Evolutionary conservation across 768 basidiomycete genomes (phyloP).

Genomic region (Butyriboletus loyo): DNA sequence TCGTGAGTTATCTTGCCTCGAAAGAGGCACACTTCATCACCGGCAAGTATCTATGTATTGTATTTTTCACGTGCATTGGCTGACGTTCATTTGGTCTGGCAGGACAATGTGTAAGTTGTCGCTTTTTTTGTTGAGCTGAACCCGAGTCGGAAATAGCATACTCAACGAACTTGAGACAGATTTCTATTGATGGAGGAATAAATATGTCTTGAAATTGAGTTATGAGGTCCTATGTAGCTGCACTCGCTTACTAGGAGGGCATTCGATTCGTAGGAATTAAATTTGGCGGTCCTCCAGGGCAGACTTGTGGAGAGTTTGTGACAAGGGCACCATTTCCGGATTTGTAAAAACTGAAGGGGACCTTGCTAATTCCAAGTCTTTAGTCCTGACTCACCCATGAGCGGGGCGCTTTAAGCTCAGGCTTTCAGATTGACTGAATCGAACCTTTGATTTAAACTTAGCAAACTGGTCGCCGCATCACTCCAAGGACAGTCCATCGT

Average conservation of each 20-base stretch:
- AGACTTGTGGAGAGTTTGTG: not conserved
- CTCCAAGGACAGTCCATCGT: not conserved
- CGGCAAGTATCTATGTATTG: slow-evolving; percentile 16
- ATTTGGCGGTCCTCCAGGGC: not conserved
- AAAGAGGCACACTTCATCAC: slow-evolving; percentile 37
- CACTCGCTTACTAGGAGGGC: not conserved
- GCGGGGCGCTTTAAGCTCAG: too few relatives aligned
- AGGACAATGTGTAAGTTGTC: slow-evolving; percentile 26
- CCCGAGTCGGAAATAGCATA: not conserved
- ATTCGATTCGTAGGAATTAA: not conserved
- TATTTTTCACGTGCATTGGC: not conserved
- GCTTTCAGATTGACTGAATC: not conserved
- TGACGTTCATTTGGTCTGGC: not conserved
- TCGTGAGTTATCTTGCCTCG: slow-evolving; percentile 37
- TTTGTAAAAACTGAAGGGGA: not conserved
- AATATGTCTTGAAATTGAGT: slow-evolving; percentile 2
- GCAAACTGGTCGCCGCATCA: not conserved
- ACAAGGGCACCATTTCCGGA: too few relatives aligned
- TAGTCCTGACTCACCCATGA: too few relatives aligned
- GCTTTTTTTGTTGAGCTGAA: not conserved
- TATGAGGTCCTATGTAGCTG: not conserved
- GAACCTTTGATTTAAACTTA: not conserved
- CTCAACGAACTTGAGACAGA: slow-evolving; percentile 7
- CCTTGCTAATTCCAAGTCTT: too few relatives aligned
- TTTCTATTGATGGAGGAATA: slow-evolving; percentile 19